Percentiles rank a stretch among this genome's conserved stretches.
phyloP scores from a whole-genome alignment of 805 yeast species.

The Cephaloascus albidus region DNA sequence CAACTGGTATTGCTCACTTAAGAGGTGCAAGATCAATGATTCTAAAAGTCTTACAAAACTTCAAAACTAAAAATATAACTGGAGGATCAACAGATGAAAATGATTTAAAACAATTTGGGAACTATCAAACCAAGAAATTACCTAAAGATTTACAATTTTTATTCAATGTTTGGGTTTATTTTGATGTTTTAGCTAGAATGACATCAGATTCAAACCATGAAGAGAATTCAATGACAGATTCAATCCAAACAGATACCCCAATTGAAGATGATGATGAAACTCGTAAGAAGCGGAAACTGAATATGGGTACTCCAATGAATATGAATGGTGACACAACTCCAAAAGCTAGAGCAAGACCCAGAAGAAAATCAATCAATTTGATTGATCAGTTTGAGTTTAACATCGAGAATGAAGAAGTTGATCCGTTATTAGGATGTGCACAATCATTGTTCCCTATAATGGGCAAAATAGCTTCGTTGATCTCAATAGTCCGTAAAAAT shows the following conservation, averaged over 20 bases:
- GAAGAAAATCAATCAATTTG: not conserved
- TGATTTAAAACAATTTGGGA: no score
- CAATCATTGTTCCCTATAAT: conserved; percentile 56
- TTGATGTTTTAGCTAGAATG: conserved; percentile 60
- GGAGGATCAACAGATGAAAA: not conserved
- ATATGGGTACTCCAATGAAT: no score
- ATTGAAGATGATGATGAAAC: not conserved
- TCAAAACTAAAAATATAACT: conserved; percentile 1
- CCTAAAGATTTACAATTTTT: conserved; percentile 41
- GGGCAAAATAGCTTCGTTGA: conserved; percentile 52
- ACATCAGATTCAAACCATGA: conserved; percentile 42
- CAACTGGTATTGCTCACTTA: conserved; percentile 61
- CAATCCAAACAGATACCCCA: not conserved
- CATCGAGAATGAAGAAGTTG: conserved; percentile 28
- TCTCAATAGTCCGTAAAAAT: conserved; percentile 32
- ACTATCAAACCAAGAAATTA: no score
- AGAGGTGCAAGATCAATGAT: conserved; percentile 60
- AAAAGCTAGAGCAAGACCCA: not conserved
- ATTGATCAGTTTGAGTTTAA: not conserved
- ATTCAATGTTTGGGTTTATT: conserved; percentile 59
- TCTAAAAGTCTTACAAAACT: conserved; percentile 27
- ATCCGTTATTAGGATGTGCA: conserved; percentile 61
- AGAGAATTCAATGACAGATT: conserved; percentile 11
- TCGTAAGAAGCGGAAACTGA: not conserved
- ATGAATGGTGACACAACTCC: conserved; percentile 2